Evolutionary conservation across 2,329 filamentous ascomycete species (phyloP).

Genomic region (Phaeomoniella chlamydospora): DNA sequence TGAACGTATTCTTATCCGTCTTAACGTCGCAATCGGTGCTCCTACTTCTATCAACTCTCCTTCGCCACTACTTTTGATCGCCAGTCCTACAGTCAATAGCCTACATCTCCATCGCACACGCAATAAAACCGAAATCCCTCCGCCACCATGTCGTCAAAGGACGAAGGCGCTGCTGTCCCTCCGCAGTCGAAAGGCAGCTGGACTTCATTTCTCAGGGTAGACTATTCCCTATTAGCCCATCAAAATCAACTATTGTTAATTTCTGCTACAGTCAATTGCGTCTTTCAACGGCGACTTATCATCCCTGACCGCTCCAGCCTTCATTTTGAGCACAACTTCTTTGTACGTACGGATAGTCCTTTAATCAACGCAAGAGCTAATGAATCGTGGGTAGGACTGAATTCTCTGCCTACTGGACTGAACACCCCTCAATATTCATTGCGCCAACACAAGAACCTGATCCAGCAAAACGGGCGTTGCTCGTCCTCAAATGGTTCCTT

Average conservation of each 20-base stretch:
- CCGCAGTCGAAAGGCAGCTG: conserved; percentile 28
- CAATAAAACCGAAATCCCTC: too few relatives aligned
- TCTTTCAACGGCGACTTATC: conserved; percentile 74
- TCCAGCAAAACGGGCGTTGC: conserved; percentile 57
- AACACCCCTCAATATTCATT: conserved; percentile 56
- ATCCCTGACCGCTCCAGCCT: conserved; percentile 66
- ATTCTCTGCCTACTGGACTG: conserved; percentile 58
- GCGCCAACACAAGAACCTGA: conserved; percentile 63
- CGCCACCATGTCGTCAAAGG: conserved; percentile 16
- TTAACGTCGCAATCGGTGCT: too few relatives aligned
- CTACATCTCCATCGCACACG: too few relatives aligned
- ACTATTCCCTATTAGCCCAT: conserved; percentile 3
- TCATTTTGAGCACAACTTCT: conserved; percentile 67
- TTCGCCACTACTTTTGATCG: too few relatives aligned
- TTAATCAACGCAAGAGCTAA: background rate
- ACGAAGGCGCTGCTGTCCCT: conserved; percentile 24
- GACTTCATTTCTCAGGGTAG: conserved; percentile 32
- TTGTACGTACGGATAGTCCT: conserved; percentile 31
- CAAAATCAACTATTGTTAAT: conserved; percentile 1
- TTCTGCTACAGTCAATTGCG: conserved; percentile 45
- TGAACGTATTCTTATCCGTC: too few relatives aligned
- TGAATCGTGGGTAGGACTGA: conserved; percentile 6
- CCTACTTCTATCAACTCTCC: too few relatives aligned
- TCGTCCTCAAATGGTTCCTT: conserved; percentile 84
- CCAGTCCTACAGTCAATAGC: too few relatives aligned